A percentile compares a stretch with the other conserved stretches of the same genome.
Evolutionary conservation across 108 stramenopile genomes (phyloP).

Genomic region (Nitzschia inconspicua): DNA sequence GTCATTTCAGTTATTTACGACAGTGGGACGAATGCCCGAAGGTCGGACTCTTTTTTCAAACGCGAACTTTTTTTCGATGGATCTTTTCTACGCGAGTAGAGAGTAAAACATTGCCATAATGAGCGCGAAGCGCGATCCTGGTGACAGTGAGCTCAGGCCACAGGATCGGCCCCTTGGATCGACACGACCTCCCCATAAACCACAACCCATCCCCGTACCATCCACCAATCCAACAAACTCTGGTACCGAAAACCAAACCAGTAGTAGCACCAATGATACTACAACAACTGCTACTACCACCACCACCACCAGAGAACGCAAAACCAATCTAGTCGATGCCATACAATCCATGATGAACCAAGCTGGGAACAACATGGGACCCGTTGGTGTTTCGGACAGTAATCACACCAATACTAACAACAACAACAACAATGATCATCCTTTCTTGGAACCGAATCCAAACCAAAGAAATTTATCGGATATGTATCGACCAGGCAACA

Average conservation of each 20-base stretch:
- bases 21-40: no score
- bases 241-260: not conserved
- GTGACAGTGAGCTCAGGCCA: not conserved
- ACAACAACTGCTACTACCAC: not conserved
- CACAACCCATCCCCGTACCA: not conserved
- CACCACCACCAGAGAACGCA: not conserved
- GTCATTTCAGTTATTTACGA: no score
- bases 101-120: no score
- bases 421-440: not conserved
- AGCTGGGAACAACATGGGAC: not conserved
- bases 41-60: no score
- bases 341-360: not conserved
- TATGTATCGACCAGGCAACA: not conserved
- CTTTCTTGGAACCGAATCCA: no score
- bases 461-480: no score
- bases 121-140: no score
- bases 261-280: not conserved
- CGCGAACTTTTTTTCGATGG: no score
- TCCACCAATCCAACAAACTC: not conserved
- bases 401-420: no score
- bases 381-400: not conserved
- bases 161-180: constrained; percentile 2
- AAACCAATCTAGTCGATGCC: not conserved
- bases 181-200: not conserved
- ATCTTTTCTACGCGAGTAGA: no score